Base-by-base conservation (phyloP, 2,329 filamentous ascomycete genomes). In the Apiospora sp. region DNA sequence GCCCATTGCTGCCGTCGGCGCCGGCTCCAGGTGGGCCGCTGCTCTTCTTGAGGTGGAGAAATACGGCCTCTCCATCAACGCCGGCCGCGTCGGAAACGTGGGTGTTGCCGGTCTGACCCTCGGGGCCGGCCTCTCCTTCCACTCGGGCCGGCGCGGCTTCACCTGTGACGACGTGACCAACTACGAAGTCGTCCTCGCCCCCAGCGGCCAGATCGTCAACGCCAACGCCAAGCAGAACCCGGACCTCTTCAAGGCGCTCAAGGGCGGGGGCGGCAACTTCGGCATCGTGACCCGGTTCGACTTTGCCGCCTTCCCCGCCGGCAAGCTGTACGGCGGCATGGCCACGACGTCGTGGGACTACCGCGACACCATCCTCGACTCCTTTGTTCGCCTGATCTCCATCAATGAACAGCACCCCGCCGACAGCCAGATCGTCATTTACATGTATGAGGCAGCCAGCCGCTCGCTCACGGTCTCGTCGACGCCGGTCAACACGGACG, bases 201-300 rank as follows among this genome's bases (percentile, higher is more conserved):
- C 27, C 0, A 77, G 76, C 70, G 85, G 85, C 43, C 71, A 69
- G 30, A 80, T 87, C 27, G 27, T 58, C 27, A 34, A 58, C n/a
- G 85, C 83, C 16, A 84, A 81, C 58, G 76, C 75, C 0, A 72
- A 75, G 0, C 71, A 78, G 2, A 80, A 86, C 74, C 12, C 75
- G 0, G 85, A 87, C 72, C 81, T 87, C 1, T 87, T 80, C 76
- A 80, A 79, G 68, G 86, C 85, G 0, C 79, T 87, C 4, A 83
- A 84, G 70, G 86, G 85, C 13, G 86, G 86, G 67, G 79, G 80
- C 22, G 83, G 81, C 73, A 87, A 87, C 75, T 85, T 85, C 58
- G 85, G 84, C 69, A 77, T 82, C 73, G 77, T 81, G 14, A 80
- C 83, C 4, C 72, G 75, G 22, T 76, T 82, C 73, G 80, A 81